Conservation (phyloP, 306 rosid species). For the Potentilla sterilis region DNA sequence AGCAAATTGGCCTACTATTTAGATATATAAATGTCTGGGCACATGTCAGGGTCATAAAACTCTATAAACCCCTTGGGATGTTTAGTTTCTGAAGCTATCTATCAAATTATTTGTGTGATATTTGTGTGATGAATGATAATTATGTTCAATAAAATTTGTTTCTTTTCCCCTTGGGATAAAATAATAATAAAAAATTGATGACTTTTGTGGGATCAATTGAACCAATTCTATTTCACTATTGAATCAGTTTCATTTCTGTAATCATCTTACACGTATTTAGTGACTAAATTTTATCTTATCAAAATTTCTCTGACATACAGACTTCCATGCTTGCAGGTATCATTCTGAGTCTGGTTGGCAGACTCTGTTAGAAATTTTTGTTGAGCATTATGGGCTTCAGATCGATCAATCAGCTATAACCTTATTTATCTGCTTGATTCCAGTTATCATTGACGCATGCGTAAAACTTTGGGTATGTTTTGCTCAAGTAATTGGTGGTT, state of each 20-base stretch:
- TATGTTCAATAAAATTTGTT: background rate
- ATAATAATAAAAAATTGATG: too few relatives aligned
- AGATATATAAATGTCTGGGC: background rate
- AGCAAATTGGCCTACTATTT: background rate
- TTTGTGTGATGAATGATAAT: background rate
- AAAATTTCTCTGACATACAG: background rate
- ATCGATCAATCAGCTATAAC: constrained; percentile 72
- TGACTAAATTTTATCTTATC: background rate
- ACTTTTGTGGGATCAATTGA: background rate
- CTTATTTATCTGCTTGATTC: constrained; percentile 73
- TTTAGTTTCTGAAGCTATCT: background rate
- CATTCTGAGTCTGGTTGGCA: constrained; percentile 99
- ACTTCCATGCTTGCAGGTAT: constrained; percentile 58
- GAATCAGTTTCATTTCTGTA: background rate
- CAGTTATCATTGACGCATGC: constrained; percentile 80
- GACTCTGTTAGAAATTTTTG: constrained; percentile 72
- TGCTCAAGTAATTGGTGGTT: constrained; percentile 3
- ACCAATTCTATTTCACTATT: background rate
- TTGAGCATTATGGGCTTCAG: constrained; percentile 87
- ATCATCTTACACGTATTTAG: too few relatives aligned
- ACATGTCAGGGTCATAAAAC: background rate
- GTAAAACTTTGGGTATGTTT: constrained; percentile 91
- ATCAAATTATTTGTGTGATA: too few relatives aligned
- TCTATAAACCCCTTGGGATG: background rate
- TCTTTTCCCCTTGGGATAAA: too few relatives aligned